Evolutionary conservation across 176 grass and related monocot genomes (phyloP), one percentile per base, ranked within the genome.

Genomic region (Canna indica): DNA sequence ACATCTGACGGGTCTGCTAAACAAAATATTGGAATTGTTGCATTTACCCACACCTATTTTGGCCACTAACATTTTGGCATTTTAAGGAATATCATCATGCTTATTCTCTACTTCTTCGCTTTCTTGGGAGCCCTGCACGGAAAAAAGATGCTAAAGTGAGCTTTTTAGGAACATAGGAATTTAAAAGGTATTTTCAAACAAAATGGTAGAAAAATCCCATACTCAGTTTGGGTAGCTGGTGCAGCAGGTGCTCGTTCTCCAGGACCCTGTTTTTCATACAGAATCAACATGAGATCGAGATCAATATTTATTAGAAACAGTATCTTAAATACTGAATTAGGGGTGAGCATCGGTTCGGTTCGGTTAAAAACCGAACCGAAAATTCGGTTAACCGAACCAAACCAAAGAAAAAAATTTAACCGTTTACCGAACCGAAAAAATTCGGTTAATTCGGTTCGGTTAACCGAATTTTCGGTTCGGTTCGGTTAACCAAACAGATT

Each of bases 121-220:
- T 66, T 66, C 63, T 66, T 66, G 35, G 63, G 35, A 38, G 63
- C 18, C 34, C 63, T 66, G 35, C 63, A 66, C 39, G 63, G 18
- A 10, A 36, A 66, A 38, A 1, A 20, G 6, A 10, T 4, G 3
- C 34, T 2, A 10, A 7, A 7, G 2, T 38, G 22, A 41, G 35
- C 1, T 20, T 33, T 32, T 30, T 33, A 34, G 4, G 1, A 15
- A n/a, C 13, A 38, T 18, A 15, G 15, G 24, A 29, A 25, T 22
- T 66, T 7, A 29, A 15, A 4, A 29, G 8, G 17, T 11, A 18
- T 25, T 3, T n/a, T n/a, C n/a, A 7, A 18, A 8, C 15, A 18
- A 65, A 11, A 66, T 7, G 32, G 17, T 14, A 14, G 33, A 34
- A 35, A 24, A 5, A 39, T 38, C 18, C 22, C 63, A 11, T 41